Conservation (phyloP, 768 basidiomycete genomes). For the Scleroderma citrinum region DNA sequence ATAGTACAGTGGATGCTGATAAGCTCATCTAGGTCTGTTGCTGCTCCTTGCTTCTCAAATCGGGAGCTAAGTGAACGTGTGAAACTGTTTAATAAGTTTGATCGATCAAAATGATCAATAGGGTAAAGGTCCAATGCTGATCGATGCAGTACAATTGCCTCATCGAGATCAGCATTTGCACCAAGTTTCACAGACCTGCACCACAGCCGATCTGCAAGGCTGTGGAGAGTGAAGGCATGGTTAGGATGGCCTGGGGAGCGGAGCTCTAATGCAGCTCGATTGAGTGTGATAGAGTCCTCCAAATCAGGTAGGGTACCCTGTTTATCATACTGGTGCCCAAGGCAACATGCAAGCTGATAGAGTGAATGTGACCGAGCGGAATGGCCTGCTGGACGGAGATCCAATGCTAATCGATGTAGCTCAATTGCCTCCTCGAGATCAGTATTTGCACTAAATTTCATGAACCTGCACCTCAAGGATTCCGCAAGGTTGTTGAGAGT, state of each 20-base stretch:
- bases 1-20: conserved; percentile 5
- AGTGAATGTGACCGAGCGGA: neutral
- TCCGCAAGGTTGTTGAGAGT: neutral
- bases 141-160: neutral
- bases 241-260: neutral
- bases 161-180: neutral
- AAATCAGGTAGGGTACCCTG: no score
- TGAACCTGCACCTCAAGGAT: neutral
- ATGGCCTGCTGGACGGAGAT: neutral
- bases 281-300: no score
- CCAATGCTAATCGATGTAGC: neutral
- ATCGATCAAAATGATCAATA: neutral
- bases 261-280: no score
- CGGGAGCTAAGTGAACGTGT: neutral
- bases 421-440: neutral
- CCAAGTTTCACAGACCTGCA: neutral
- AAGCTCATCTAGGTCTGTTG: neutral
- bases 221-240: neutral
- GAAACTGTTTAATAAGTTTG: neutral
- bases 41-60: neutral
- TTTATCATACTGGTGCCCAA: no score
- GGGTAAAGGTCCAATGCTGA: neutral
- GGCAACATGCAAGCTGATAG: no score
- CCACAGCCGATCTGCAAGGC: neutral
- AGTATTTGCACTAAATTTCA: neutral